phyloP scores from a whole-genome alignment of 2,329 filamentous ascomycete species.

The Exophiala xenobiotica region DNA sequence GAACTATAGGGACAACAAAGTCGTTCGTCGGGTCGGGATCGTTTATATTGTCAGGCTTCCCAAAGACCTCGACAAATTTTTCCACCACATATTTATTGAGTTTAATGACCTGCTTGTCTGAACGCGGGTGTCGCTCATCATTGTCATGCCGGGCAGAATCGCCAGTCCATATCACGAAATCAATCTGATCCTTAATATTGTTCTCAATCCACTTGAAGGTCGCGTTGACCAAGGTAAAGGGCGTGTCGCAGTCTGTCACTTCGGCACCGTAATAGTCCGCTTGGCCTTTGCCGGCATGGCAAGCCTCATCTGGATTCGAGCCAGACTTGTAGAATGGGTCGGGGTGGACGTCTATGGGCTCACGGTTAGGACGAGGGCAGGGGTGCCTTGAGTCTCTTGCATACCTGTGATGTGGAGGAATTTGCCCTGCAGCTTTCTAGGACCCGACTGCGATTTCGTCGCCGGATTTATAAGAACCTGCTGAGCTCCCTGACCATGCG shows the following conservation, averaged over 20 bases:
- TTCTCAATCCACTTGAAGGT: constrained; percentile 86
- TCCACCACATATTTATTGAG: constrained; percentile 74
- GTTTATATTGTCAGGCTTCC: constrained; percentile 51
- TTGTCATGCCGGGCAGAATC: constrained; percentile 88
- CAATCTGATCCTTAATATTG: constrained; percentile 73
- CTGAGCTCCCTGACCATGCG: constrained; percentile 5
- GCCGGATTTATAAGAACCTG: constrained; percentile 9
- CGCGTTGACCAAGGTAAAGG: constrained; percentile 74
- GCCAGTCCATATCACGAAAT: constrained; percentile 92
- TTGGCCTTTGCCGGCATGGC: constrained; percentile 67
- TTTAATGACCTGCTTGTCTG: constrained; percentile 69
- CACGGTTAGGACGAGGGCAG: constrained; percentile 14
- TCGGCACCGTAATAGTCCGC: constrained; percentile 83
- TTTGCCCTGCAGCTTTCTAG: constrained; percentile 60
- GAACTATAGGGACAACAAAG: constrained; percentile 75
- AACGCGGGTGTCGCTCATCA: constrained; percentile 77
- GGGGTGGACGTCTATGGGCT: constrained; percentile 75
- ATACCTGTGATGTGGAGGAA: constrained; percentile 88
- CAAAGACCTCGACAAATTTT: constrained; percentile 75
- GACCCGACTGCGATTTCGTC: constrained; percentile 9
- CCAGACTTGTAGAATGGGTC: constrained; percentile 83
- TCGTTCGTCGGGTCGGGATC: constrained; percentile 54
- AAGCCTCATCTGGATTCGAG: constrained; percentile 66
- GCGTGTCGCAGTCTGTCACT: constrained; percentile 84
- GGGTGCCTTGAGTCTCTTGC: neutral